Base-by-base conservation (phyloP, 1,284 basidiomycete species). In the Porogramme epimiltina region DNA sequence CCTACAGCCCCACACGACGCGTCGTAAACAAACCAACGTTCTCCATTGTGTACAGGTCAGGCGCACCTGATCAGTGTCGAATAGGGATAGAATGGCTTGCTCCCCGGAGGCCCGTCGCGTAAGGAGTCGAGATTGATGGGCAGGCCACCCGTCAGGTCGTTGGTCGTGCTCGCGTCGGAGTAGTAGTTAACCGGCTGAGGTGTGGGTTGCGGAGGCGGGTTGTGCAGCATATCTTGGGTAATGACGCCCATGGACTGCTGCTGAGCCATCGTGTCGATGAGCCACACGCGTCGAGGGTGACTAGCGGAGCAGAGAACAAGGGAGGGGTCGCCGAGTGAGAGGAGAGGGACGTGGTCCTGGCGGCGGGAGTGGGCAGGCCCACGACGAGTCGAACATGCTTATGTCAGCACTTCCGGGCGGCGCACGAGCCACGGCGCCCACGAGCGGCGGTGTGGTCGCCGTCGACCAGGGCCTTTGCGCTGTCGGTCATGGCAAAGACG, bases 11-110 rank as follows among this genome's bases (percentile, higher is more conserved):
- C 10, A 11, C 47, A 37, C 11, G 24, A 13, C n/a, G 24, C 37
- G 34, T 18, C 34, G n/a, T 37, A 31, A 31, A 51, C 53, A 46
- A 60, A 46, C 39, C 39, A 36, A 22, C 5, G 2, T 15, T 26
- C 23, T 6, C 25, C 16, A n/a, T 5, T 26, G 24, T 19, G 28
- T 39, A 18, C 16, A n/a, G 34, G 26, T 34, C 20, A 39, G 23
- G n/a, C 20, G 42, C 49, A 91, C 89, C 89, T 82, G 63, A 92
- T 92, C 47, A 92, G 80, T 31, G 89, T 92, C 5, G 89, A 91
- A 66, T 92, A 92, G 3, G 89, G 90, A 65, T 92, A 92, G 62
- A 91, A 91, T 9, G 89, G 89, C 69, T 91, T 91, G 68, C 83
- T 90, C 42, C 89, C 88, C 8, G 88, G 89, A 1, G 89, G 89